Percentiles rank a stretch among this genome's conserved stretches.
phyloP scores from a whole-genome alignment of 768 basidiomycete genomes.

The Mycena kentingensis region DNA sequence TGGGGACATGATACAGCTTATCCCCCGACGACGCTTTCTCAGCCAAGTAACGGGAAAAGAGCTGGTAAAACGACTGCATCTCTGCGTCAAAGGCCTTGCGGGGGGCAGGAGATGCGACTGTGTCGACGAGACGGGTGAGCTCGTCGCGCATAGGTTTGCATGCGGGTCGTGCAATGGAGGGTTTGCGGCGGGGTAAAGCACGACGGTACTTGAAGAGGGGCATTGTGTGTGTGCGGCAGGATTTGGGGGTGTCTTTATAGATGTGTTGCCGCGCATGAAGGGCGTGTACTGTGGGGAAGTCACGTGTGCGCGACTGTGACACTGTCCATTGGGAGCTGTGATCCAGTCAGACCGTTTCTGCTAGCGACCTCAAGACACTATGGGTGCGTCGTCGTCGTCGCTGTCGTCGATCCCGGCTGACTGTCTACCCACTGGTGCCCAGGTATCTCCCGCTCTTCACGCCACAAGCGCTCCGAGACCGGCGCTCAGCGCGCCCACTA shows the following conservation, averaged over 20 bases:
- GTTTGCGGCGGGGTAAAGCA: constrained; percentile 49
- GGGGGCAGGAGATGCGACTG: constrained; percentile 54
- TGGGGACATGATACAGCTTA: constrained; percentile 56
- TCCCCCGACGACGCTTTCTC: constrained; percentile 69
- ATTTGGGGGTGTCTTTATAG: neutral
- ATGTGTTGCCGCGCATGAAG: neutral
- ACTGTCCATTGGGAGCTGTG: neutral
- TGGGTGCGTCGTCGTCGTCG: constrained; percentile 64
- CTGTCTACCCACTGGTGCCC: constrained; percentile 9
- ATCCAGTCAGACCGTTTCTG: neutral
- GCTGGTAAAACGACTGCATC: constrained; percentile 83
- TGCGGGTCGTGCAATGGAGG: constrained; percentile 41
- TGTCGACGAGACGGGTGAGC: constrained; percentile 64
- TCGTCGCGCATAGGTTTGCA: constrained; percentile 68
- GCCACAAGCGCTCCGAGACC: constrained; percentile 95
- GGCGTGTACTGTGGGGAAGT: constrained; percentile 28
- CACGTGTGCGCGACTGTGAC: constrained; percentile 15
- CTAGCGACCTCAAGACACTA: constrained; percentile 64
- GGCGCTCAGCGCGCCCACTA: constrained; percentile 93
- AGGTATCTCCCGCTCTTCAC: constrained; percentile 97
- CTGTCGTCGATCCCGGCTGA: constrained; percentile 15
- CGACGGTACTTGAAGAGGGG: constrained; percentile 39
- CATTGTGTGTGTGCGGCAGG: constrained; percentile 29
- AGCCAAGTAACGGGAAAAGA: constrained; percentile 78
- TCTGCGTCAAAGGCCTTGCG: constrained; percentile 74